Base-by-base conservation (phyloP, 2,329 filamentous ascomycete species). In the Calonectria pteridis region DNA sequence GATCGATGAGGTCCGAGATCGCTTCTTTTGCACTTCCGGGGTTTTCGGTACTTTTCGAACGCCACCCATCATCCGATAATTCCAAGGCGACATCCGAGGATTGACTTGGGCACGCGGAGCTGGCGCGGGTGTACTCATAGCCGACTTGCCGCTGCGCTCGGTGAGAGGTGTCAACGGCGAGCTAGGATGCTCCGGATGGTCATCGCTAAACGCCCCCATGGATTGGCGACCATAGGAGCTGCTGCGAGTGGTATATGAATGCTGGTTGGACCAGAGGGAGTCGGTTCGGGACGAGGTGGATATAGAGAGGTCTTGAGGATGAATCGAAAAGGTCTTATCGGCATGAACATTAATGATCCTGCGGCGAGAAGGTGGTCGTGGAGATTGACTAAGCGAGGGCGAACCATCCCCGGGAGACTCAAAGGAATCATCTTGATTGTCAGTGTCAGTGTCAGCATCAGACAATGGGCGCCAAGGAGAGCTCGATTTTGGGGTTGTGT, bases 301-400 rank as follows among this genome's bases (percentile, higher is more conserved):
- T 16, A 76, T 71, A 14, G 80, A 79, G 43, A 73, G 71, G n/a
- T 80, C 72, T 53, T 87, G 78, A 80, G 82, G 82, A 75, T 87
- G 75, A 70, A 91, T 82, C 20, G 89, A 90, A 77, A 92, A 92
- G 6, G 90, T 92, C 82, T 91, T 91, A 81, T 92, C 88, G 7
- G 89, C 81, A 77, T 91, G 86, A 33, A 92, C 83, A 67, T 86
- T 86, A 72, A 92, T 87, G 35, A 87, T 80, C 74, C 87, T 81
- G 46, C 83, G 82, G 58, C 81, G 79, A 16, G 82, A 81, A 26
- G 82, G 74, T 14, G 82, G 78, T 28, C 80, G 72, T 35, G 82
- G 80, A 20, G 77, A 80, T 4, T 76, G 71, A 23, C 72, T 65
- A 59, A 69, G 66, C 69, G 72, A 70, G 31, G 77, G 71, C 51